These are phyloP conservation scores for Gossypium anomalum DNA, from an alignment of 345 rosid genomes.

Conservation along the genomic window DNA sequence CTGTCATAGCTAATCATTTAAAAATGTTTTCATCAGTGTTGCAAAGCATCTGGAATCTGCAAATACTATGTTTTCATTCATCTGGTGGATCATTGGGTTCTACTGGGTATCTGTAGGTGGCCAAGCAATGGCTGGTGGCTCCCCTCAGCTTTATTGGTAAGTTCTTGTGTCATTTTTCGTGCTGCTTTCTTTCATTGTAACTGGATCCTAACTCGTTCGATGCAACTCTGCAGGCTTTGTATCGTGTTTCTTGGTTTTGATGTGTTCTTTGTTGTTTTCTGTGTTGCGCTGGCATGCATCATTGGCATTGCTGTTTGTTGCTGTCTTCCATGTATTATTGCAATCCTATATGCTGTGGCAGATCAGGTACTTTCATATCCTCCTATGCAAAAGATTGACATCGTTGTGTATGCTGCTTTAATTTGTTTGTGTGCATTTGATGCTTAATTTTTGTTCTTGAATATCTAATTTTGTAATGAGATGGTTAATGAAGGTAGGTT, in stretches of 20 bases:
- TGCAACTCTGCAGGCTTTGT: constrained; percentile 66
- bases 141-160: constrained; percentile 90
- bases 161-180: constrained; percentile 17
- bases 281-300: constrained; percentile 89
- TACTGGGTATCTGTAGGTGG: constrained; percentile 98
- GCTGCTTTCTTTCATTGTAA: neutral
- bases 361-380: constrained; percentile 63
- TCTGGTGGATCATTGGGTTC: constrained; percentile 99
- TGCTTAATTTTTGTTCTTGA: constrained; percentile 3
- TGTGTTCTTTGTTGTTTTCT: constrained; percentile 89
- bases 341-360: constrained; percentile 80
- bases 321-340: constrained; percentile 96
- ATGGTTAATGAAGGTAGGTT: neutral
- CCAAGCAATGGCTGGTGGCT: constrained; percentile 55
- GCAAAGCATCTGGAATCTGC: constrained; percentile 96
- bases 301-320: constrained; percentile 97
- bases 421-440: neutral
- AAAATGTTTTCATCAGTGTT: constrained; percentile 38
- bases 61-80: constrained; percentile 89
- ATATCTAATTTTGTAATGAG: neutral
- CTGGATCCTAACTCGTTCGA: constrained; percentile 19
- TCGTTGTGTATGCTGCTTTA: neutral
- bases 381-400: neutral
- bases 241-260: constrained; percentile 87
- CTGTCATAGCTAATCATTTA: neutral